Evolutionary conservation across 805 yeast genomes (phyloP), one percentile per base, ranked within the genome.

Genomic region (Starmera caribaea): DNA sequence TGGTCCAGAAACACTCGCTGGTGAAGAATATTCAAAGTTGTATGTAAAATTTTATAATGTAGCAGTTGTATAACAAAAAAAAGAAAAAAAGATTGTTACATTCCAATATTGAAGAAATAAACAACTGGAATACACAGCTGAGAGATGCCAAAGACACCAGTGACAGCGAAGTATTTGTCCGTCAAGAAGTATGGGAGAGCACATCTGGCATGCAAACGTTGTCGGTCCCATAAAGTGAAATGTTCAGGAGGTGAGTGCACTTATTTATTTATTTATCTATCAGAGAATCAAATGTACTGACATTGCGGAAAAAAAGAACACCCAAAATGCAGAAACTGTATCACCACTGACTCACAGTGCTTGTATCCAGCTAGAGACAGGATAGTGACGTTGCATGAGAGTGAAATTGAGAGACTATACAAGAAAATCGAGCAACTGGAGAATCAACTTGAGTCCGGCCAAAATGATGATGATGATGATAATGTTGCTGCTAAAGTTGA

Each of bases 231-330:
- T 33, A 51, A 51, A 42, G 43, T 49, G 37, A 51, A 49, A 30
- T 51, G 55, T 32, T 49, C 55, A 3, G 50, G 52, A 3, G 53
- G 47, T 44, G 30, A 26, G 49, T 45, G n/a, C n/a, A n/a, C n/a
- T n/a, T n/a, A n/a, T n/a, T 35, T 8, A 27, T 12, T 5, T 8
- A n/a, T n/a, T n/a, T n/a, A n/a, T n/a, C n/a, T n/a, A n/a, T n/a
- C n/a, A n/a, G n/a, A n/a, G n/a, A n/a, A n/a, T n/a, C n/a, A n/a
- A n/a, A n/a, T n/a, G n/a, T 9, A 12, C 1, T 16, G 16, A 26
- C 24, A 29, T 15, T 12, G n/a, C n/a, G n/a, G n/a, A n/a, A n/a
- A 31, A 15, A 21, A n/a, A 38, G 45, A 44, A 36, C 41, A 34
- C 16, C 54, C 52, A 13, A 29, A 33, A 5, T 51, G 55, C 30